These are phyloP conservation scores for Bryoglossum gracile DNA, from an alignment of 495 filamentous ascomycete genomes.

Conservation along the genomic window DNA sequence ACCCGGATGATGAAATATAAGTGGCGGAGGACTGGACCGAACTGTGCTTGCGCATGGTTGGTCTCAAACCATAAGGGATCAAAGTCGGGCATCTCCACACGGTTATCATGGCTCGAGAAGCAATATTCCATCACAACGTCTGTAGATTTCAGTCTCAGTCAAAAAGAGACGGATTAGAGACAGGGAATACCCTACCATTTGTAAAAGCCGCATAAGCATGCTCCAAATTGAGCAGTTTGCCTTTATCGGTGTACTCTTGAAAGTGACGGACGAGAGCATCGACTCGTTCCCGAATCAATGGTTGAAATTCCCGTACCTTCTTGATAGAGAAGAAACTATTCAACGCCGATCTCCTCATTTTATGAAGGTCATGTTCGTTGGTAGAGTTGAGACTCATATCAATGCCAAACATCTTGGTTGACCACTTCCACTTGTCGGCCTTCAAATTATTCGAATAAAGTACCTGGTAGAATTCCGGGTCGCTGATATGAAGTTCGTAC, in stretches of 20 bases:
- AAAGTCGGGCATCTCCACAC: slow-evolving; percentile 2
- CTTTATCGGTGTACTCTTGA: not conserved
- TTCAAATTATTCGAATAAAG: slow-evolving; percentile 29
- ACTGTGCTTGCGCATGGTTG: not conserved
- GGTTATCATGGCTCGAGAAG: not conserved
- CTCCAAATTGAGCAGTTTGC: not conserved
- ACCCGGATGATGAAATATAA: slow-evolving; percentile 6
- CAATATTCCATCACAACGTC: slow-evolving; percentile 1
- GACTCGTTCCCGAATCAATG: not conserved
- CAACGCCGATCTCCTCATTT: not conserved
- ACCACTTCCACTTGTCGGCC: not conserved
- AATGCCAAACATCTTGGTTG: not conserved
- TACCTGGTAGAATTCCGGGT: slow-evolving; percentile 43
- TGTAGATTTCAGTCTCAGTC: not conserved
- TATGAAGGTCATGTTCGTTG: not conserved
- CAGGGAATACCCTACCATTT: not conserved
- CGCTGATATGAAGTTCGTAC: slow-evolving; percentile 44
- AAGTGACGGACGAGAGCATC: not conserved
- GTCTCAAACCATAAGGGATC: not conserved
- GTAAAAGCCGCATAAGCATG: slow-evolving; percentile 2
- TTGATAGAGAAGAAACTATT: slow-evolving; percentile 1
- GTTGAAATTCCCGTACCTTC: not conserved
- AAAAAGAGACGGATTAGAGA: not conserved
- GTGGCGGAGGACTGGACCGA: not conserved
- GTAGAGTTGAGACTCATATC: not conserved